A percentile compares a stretch with the other conserved stretches of the same genome.
phyloP scores from a whole-genome alignment of 805 yeast species.

The Wickerhamomyces alni region DNA sequence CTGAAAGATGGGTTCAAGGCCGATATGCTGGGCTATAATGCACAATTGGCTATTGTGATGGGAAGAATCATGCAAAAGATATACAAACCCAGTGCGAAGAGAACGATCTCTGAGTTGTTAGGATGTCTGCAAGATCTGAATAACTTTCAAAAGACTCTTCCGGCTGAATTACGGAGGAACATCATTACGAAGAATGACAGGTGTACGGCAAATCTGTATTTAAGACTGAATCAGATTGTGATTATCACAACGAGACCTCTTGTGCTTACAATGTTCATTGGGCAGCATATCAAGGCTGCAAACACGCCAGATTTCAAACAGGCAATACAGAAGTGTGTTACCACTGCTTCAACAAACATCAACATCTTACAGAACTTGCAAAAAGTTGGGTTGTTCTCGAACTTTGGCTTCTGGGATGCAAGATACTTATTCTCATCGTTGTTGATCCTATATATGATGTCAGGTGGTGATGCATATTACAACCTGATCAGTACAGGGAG shows the following conservation, averaged over 20 bases:
- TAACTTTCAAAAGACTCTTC: constrained; percentile 19
- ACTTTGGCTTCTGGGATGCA: constrained; percentile 36
- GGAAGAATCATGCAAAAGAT: constrained; percentile 27
- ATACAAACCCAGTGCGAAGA: constrained; percentile 26
- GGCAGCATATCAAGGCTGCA: constrained; percentile 12
- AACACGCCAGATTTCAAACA: constrained; percentile 20
- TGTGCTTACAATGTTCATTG: constrained; percentile 28
- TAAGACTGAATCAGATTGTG: constrained; percentile 30
- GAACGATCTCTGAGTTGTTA: constrained; percentile 17
- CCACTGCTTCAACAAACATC: constrained; percentile 27
- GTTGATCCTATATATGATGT: constrained; percentile 25
- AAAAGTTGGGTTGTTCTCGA: constrained; percentile 25
- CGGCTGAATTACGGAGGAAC: constrained; percentile 13
- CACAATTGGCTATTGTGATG: constrained; percentile 19
- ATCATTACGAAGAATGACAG: constrained; percentile 17
- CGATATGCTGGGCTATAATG: constrained; percentile 22
- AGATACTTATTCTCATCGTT: constrained; percentile 32
- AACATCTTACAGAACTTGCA: constrained; percentile 24
- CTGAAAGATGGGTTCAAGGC: constrained; percentile 27
- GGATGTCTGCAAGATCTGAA: constrained; percentile 20
- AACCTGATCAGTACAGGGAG: constrained; percentile 19
- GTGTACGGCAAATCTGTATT: constrained; percentile 27
- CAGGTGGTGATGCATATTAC: constrained; percentile 17
- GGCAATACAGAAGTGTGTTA: constrained; percentile 25
- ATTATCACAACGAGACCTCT: constrained; percentile 32